Evolutionary conservation across 2,329 filamentous ascomycete species (phyloP), one percentile per base, ranked within the genome.

Genomic region (Mycosphaerelloides madeirae): DNA sequence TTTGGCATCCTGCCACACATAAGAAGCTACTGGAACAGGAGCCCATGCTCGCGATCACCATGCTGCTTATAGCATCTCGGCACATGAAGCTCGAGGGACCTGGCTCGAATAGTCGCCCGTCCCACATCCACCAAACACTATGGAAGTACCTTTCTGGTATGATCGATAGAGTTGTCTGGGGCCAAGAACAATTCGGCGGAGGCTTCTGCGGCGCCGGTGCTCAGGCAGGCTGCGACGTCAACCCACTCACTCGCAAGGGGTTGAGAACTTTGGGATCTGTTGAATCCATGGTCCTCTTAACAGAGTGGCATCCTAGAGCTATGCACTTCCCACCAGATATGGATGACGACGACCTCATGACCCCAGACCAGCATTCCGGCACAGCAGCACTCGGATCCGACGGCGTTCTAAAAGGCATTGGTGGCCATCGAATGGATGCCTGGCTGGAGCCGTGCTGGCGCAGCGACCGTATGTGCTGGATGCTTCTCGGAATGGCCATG

Each of bases 381-480:
- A 53, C 51, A 9, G 53, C 57, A 14, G 84, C 84, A 14, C 79
- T 84, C 3, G 73, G 74, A 31, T 79, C 79, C 39, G 76, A 81
- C 19, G 69, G 71, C 18, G 57, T 62, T 38, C 58, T 63, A 31
- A 77, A 77, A 22, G 79, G 80, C n/a, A 78, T 88, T 15, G 87
- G 88, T 34, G 88, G 87, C 8, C 84, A 86, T 64, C 76, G 89
- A 20, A 93, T 96, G 52, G 89, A 95, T 62, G 91, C 88, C 64
- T 97, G 93, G 88, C 79, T 97, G 3, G 93, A 98, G 65, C 93
- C 93, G 2, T 91, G 88, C 7, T 96, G 91, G 88, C 79, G 91
- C 57, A 74, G 71, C 48, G 91, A 96, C 60, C 85, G 89, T 43
- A 95, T 96, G 87, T 95, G 87, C 62, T 96, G 91, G 91, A 96